Evolutionary conservation across 2,329 filamentous ascomycete species (phyloP).

Genomic region (Apiospora malaysiana): DNA sequence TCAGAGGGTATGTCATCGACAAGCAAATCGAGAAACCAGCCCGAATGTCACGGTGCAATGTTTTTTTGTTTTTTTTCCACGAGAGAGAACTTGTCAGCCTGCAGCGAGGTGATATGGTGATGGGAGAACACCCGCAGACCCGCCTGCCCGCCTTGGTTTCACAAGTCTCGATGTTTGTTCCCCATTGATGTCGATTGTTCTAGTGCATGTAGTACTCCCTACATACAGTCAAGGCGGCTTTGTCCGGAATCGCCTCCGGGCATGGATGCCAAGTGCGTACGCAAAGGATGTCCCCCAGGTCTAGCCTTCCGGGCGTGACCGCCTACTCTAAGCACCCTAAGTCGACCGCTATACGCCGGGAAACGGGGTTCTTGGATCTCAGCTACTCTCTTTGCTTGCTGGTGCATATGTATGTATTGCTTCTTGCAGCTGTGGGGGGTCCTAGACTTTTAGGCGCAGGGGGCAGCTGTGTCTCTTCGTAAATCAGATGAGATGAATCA

Average conservation of each 20-base stretch:
- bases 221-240: too few relatives aligned
- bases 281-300: background rate
- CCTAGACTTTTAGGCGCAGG: background rate
- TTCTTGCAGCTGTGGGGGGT: background rate
- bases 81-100: too few relatives aligned
- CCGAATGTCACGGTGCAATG: background rate
- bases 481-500: slow-evolving; percentile 16
- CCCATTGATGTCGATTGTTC: background rate
- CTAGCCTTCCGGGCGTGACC: background rate
- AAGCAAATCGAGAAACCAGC: background rate
- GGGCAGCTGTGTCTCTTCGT: background rate
- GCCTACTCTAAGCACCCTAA: background rate
- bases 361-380: background rate
- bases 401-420: background rate
- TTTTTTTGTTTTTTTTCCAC: too few relatives aligned
- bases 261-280: too few relatives aligned
- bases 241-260: too few relatives aligned
- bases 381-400: background rate
- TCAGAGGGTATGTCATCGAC: slow-evolving; percentile 1
- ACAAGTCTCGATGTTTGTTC: background rate
- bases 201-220: too few relatives aligned
- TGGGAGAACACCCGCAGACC: too few relatives aligned
- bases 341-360: background rate
- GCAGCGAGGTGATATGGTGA: too few relatives aligned
- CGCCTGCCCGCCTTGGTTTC: background rate